phyloP scores from a whole-genome alignment of 495 filamentous ascomycete genomes.

The Jackrogersella multiformis region DNA sequence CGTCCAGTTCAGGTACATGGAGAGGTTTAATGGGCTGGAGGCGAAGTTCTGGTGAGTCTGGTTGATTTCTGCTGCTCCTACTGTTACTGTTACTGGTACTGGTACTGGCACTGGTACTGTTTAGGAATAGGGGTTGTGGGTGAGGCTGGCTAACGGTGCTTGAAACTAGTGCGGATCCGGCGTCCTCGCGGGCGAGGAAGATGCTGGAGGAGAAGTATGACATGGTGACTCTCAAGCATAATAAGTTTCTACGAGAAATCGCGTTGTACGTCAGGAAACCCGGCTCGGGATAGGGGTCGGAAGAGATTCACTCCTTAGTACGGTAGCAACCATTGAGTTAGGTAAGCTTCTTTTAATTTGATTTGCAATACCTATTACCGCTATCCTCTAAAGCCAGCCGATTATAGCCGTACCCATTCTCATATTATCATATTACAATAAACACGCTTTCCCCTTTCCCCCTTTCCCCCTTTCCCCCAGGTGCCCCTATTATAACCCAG shows the following conservation, averaged over 20 bases:
- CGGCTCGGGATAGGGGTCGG: not conserved
- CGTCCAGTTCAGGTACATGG: slow-evolving; percentile 15
- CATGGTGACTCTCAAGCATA: not conserved
- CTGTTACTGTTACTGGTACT: too few relatives aligned
- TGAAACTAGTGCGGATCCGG: not conserved
- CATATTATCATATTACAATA: not conserved
- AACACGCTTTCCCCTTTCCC: not conserved
- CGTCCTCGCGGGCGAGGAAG: slow-evolving; percentile 2
- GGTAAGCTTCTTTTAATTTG: not conserved
- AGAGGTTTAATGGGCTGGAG: not conserved
- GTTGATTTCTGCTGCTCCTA: too few relatives aligned
- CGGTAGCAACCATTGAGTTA: too few relatives aligned
- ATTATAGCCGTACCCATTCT: not conserved
- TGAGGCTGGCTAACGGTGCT: not conserved
- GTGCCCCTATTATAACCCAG: not conserved
- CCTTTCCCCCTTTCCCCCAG: too few relatives aligned
- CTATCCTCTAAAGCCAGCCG: slow-evolving; percentile 5
- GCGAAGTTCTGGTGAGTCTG: not conserved
- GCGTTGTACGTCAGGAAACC: slow-evolving; percentile 20
- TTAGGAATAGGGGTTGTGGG: not conserved
- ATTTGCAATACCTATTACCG: slow-evolving; percentile 2
- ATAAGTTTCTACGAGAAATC: not conserved
- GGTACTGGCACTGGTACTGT: too few relatives aligned
- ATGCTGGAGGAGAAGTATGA: slow-evolving; percentile 25
- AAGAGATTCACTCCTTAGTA: too few relatives aligned